phyloP scores from a whole-genome alignment of 2,329 filamentous ascomycete species.

The Didymella sp. region DNA sequence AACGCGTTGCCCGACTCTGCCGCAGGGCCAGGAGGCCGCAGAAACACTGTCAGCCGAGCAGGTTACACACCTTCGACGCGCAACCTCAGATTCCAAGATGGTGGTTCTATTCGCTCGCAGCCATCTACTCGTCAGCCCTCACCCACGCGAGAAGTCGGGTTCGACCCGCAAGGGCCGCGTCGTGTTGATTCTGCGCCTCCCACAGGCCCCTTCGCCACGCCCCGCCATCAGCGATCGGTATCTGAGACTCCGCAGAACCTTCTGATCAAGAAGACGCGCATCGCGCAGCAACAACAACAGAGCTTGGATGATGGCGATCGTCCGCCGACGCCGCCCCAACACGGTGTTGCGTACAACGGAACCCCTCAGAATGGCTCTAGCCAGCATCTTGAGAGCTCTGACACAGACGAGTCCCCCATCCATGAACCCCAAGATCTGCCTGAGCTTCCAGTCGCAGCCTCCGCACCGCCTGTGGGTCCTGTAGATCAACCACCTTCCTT shows the following conservation, averaged over 20 bases:
- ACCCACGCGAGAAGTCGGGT: conserved; percentile 44
- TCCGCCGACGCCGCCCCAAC: conserved; percentile 53
- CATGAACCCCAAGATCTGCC: conserved; percentile 41
- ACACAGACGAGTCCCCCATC: conserved; percentile 40
- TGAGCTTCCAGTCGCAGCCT: conserved; percentile 45
- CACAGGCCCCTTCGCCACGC: conserved; percentile 30
- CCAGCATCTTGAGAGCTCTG: conserved; percentile 39
- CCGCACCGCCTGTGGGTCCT: conserved; percentile 68
- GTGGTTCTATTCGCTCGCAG: conserved; percentile 51
- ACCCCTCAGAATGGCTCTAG: conserved; percentile 27
- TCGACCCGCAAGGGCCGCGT: conserved; percentile 40
- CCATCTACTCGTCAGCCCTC: conserved; percentile 55
- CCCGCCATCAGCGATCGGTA: conserved; percentile 57
- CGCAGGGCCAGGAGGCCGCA: conserved; percentile 48
- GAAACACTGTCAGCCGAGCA: conserved; percentile 54
- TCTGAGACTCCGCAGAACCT: conserved; percentile 56
- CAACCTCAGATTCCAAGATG: conserved; percentile 54
- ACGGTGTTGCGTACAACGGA: conserved; percentile 37
- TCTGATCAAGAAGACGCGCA: conserved; percentile 49
- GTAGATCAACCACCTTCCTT: conserved; percentile 82
- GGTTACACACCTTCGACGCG: conserved; percentile 46
- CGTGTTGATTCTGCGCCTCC: conserved; percentile 56
- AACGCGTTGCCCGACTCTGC: conserved; percentile 50
- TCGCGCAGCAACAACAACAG: conserved; percentile 46
- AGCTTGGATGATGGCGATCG: conserved; percentile 38